Evolutionary conservation across 1,284 basidiomycete genomes (phyloP).

Genomic region (Pisolithus thermaeus): DNA sequence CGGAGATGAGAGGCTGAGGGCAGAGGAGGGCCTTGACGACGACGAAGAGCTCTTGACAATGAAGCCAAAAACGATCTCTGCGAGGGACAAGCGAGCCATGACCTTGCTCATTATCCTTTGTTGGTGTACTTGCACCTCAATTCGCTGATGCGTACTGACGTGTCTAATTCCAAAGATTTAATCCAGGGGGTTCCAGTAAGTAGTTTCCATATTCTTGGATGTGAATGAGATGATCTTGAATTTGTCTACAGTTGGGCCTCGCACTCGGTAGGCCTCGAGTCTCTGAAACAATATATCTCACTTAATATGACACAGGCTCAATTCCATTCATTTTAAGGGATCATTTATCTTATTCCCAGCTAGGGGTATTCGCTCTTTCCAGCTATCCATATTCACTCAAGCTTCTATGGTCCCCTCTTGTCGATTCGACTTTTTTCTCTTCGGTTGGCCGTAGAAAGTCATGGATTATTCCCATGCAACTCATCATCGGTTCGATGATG

Average conservation of each 20-base stretch:
- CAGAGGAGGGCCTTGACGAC: constrained; percentile 37
- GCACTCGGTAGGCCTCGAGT: constrained; percentile 51
- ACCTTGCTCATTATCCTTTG: constrained; percentile 84
- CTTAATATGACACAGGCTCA: constrained; percentile 57
- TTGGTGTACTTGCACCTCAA: constrained; percentile 39
- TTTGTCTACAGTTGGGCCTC: constrained; percentile 53
- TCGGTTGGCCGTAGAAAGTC: constrained; percentile 89
- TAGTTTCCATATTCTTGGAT: constrained; percentile 19
- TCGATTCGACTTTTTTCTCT: constrained; percentile 85
- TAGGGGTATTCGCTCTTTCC: constrained; percentile 91
- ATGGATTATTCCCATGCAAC: constrained; percentile 98
- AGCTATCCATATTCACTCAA: constrained; percentile 98
- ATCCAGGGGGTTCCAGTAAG: constrained; percentile 96
- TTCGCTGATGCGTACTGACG: constrained; percentile 13
- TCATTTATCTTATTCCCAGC: constrained; percentile 93
- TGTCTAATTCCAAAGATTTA: constrained; percentile 49
- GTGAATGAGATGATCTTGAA: constrained; percentile 9
- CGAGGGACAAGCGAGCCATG: constrained; percentile 83
- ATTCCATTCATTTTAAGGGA: constrained; percentile 95
- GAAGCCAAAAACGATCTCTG: constrained; percentile 49
- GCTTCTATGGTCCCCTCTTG: constrained; percentile 95
- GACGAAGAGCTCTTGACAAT: constrained; percentile 25
- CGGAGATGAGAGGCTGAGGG: constrained; percentile 49
- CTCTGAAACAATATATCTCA: constrained; percentile 5
- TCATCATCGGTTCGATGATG: constrained; percentile 85